Conservation (phyloP, 495 filamentous ascomycete species). For the Neurospora sp. region DNA sequence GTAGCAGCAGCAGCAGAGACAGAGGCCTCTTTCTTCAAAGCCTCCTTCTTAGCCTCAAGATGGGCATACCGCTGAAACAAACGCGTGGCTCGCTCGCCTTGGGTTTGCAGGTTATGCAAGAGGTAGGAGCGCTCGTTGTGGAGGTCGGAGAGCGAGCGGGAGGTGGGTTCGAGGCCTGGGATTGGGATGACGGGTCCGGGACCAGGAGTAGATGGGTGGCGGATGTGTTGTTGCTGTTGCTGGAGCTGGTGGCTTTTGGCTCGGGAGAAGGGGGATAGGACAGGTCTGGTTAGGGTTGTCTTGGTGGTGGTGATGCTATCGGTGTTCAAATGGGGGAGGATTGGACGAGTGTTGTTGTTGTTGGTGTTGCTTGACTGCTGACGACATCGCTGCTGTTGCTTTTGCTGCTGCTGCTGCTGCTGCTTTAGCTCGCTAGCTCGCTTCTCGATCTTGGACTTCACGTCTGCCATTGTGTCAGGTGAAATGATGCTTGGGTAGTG, state of each 20-base stretch:
- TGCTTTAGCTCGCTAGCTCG: background rate
- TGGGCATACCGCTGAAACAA: slow-evolving; percentile 22
- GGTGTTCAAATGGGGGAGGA: background rate
- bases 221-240: background rate
- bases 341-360: background rate
- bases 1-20: too few species aligned
- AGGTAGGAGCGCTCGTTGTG: slow-evolving; percentile 32
- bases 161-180: slow-evolving; percentile 10
- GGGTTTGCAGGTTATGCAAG: slow-evolving; percentile 23
- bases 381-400: background rate
- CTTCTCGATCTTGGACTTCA: background rate
- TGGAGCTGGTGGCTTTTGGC: background rate
- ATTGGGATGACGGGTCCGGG: slow-evolving; percentile 2
- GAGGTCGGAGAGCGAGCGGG: slow-evolving; percentile 26
- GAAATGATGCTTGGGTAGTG: background rate
- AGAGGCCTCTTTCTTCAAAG: background rate
- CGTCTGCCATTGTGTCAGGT: background rate
- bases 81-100: slow-evolving; percentile 20
- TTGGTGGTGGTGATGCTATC: background rate
- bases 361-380: background rate
- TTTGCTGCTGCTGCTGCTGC: background rate
- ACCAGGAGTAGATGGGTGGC: background rate
- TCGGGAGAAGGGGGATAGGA: background rate
- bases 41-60: slow-evolving; percentile 10
- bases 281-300: background rate